A percentile compares a stretch with the other conserved stretches of the same genome.
These are phyloP conservation scores for Ammopiptanthus mongolicus DNA, from an alignment of 306 rosid genomes.

Conservation along the genomic window DNA sequence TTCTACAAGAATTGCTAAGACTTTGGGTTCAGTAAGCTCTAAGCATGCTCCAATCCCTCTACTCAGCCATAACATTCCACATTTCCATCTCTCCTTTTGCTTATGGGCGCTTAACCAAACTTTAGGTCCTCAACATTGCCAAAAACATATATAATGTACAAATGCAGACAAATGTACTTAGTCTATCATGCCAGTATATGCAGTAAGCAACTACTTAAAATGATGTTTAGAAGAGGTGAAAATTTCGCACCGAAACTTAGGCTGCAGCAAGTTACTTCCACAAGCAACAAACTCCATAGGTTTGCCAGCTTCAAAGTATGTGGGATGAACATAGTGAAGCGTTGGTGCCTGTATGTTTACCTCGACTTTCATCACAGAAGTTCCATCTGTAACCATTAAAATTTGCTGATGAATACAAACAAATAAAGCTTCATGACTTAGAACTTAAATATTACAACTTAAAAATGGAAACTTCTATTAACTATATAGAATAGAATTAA, in stretches of 20 bases:
- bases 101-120: background rate
- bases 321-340: constrained; percentile 89
- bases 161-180: background rate
- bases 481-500: background rate
- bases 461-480: background rate
- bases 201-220: background rate
- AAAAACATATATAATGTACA: background rate
- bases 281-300: constrained; percentile 94
- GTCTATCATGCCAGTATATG: background rate
- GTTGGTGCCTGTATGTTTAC: constrained; percentile 61
- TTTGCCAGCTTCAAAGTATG: constrained; percentile 91
- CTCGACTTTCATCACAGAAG: constrained; percentile 52
- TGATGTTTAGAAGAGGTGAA: constrained; percentile 12
- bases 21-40: background rate
- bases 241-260: constrained; percentile 71
- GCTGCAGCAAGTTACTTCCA: constrained; percentile 81
- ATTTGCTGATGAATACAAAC: constrained; percentile 13
- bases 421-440: constrained; percentile 9
- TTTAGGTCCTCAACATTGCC: background rate
- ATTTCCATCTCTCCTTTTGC: background rate
- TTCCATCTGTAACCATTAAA: constrained; percentile 49
- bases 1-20: background rate
- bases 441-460: background rate
- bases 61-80: background rate
- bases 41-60: constrained; percentile 3